phyloP scores from a whole-genome alignment of 2,329 filamentous ascomycete genomes.

The Tolypocladium sp. region DNA sequence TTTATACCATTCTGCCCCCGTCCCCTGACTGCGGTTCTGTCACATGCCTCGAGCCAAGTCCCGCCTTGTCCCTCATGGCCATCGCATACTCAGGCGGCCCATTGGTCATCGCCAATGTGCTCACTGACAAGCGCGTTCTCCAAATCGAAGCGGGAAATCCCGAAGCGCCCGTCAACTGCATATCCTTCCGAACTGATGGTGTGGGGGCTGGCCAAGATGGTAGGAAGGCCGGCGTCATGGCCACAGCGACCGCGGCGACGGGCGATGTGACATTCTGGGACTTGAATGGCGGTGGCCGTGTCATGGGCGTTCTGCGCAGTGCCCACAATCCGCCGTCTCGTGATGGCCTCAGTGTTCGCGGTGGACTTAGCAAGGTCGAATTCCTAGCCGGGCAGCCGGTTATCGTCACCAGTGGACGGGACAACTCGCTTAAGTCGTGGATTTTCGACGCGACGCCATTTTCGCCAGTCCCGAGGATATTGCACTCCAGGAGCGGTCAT shows the following conservation, averaged over 20 bases:
- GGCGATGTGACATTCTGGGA: slow-evolving; percentile 97
- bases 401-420: slow-evolving; percentile 79
- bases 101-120: slow-evolving; percentile 72
- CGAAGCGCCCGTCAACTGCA: slow-evolving; percentile 63
- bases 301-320: slow-evolving; percentile 77
- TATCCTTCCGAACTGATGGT: slow-evolving; percentile 85
- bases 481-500: slow-evolving; percentile 84
- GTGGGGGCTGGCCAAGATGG: slow-evolving; percentile 83
- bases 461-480: slow-evolving; percentile 71
- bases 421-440: slow-evolving; percentile 94
- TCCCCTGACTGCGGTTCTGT: slow-evolving; percentile 65
- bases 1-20: slow-evolving; percentile 81
- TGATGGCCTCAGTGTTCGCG: slow-evolving; percentile 47
- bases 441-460: slow-evolving; percentile 92
- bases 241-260: slow-evolving; percentile 67
- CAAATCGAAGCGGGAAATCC: slow-evolving; percentile 57
- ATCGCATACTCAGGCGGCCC: slow-evolving; percentile 78
- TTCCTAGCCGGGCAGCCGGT: slow-evolving; percentile 86
- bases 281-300: slow-evolving; percentile 76
- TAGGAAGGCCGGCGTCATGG: slow-evolving; percentile 82
- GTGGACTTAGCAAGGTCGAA: slow-evolving; percentile 79
- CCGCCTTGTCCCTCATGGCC: slow-evolving; percentile 76
- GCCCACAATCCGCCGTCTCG: slow-evolving; percentile 71
- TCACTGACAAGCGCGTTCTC: slow-evolving; percentile 65
- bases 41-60: slow-evolving; percentile 77